Evolutionary conservation across 2,329 filamentous ascomycete genomes (phyloP).

Genomic region (Paracoccidioides lutzii): DNA sequence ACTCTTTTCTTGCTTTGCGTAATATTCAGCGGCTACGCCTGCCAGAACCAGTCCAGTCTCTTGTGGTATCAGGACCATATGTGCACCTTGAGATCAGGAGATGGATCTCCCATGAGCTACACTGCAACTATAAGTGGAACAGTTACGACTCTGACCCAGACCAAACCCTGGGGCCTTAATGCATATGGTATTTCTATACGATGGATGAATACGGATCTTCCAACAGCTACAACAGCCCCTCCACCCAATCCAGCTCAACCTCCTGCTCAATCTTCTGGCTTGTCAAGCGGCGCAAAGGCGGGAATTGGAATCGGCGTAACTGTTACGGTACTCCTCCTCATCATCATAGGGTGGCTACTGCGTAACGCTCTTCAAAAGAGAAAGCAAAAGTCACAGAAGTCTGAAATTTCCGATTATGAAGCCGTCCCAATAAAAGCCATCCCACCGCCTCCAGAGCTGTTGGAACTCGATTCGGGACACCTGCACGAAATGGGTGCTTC

Average conservation of each 20-base stretch:
- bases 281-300: constrained; percentile 12
- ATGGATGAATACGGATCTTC: background rate
- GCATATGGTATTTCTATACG: background rate
- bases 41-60: background rate
- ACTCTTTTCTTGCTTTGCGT: background rate
- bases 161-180: background rate
- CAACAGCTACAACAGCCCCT: background rate
- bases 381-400: background rate
- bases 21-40: background rate
- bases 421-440: background rate
- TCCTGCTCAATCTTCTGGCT: background rate
- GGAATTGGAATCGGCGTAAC: constrained; percentile 12
- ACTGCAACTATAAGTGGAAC: background rate
- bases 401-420: background rate
- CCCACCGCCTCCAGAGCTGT: background rate
- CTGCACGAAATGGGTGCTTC: no score
- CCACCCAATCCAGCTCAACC: background rate
- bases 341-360: background rate
- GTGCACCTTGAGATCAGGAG: background rate
- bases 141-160: background rate
- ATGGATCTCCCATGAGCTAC: background rate
- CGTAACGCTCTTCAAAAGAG: background rate
- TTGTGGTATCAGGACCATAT: background rate
- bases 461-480: no score
- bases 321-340: background rate